Evolutionary conservation across 257 asterid genomes (phyloP).

Genomic region (Nicotiana obtusifolia): DNA sequence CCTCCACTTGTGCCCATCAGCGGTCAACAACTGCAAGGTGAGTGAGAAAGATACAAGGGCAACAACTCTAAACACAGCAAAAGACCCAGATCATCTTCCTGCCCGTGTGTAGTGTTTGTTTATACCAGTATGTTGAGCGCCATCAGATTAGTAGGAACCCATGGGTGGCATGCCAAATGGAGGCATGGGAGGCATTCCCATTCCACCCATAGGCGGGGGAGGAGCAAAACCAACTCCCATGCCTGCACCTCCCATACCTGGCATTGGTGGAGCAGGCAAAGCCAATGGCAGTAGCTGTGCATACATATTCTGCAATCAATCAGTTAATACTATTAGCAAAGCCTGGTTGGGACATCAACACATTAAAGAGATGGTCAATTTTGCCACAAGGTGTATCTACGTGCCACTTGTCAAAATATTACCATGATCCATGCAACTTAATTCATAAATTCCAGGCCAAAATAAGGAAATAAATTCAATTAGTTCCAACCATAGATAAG

Average conservation of each 20-base stretch:
- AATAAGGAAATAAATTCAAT: not conserved
- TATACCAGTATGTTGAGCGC: not conserved
- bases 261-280: conserved; percentile 96
- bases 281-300: conserved; percentile 98
- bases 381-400: not conserved
- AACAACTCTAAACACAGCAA: not conserved
- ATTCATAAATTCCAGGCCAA: not conserved
- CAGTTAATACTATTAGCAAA: not conserved
- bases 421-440: not conserved
- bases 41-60: conserved; percentile 5
- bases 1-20: conserved; percentile 20
- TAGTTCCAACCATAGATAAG: not conserved
- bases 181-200: conserved; percentile 96
- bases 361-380: not conserved
- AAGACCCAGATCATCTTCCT: not conserved
- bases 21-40: conserved; percentile 10
- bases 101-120: not conserved
- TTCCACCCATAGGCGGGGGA: conserved; percentile 70
- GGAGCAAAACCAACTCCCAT: conserved; percentile 62
- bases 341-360: not conserved
- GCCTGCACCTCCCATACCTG: conserved; percentile 59
- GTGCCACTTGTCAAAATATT: not conserved
- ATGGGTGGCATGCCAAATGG: conserved; percentile 94
- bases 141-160: conserved; percentile 71
- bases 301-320: conserved; percentile 78